Base-by-base conservation (phyloP, 805 yeast genomes). In the Maudiozyma bulderi region DNA sequence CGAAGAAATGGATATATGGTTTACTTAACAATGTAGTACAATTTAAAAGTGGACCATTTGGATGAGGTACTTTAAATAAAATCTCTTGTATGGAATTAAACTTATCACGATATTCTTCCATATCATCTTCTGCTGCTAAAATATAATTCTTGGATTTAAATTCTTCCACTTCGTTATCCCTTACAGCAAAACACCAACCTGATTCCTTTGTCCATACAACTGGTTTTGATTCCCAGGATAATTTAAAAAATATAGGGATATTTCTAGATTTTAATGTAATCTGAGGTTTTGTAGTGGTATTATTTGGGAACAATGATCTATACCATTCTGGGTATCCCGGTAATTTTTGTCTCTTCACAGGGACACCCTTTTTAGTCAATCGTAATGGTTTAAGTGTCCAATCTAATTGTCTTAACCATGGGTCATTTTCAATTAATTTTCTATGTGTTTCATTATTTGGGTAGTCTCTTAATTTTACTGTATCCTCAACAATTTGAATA, bases 281-380 rank as follows among this genome's bases (percentile, higher is more conserved):
- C 37, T 73, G 77, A 58, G 87, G 73, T 20, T 69, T 73, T 11
- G 64, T 50, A 3, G 68, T 64, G 6, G 56, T 52, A 10, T 72
- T 66, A 8, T 66, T 56, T 0, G 73, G 67, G 54, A 72, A 70
- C 44, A 80, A 56, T 11, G 80, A 81, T 51, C 84, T 77, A 64
- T 86, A 95, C 99, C 99, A 93, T 55, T 84, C 84, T 0, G 99
- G 99, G 57, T 75, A 87, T 0, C 96, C 98, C 0, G 95, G 95
- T 44, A 87, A 61, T 57, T 78, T 88, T 64, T 87, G 95, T 29
- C 77, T 80, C 48, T 86, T 85, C 28, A 70, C 74, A 1, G 87
- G 86, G 3, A 67, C 68, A 2, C 93, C 95, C 38, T 76, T 72
- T 60, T 87, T 87, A 11, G 82, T 86, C 40, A 80, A 54, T 47